phyloP scores from a whole-genome alignment of 352 stramenopile species.

The Achlya hypogyna region DNA sequence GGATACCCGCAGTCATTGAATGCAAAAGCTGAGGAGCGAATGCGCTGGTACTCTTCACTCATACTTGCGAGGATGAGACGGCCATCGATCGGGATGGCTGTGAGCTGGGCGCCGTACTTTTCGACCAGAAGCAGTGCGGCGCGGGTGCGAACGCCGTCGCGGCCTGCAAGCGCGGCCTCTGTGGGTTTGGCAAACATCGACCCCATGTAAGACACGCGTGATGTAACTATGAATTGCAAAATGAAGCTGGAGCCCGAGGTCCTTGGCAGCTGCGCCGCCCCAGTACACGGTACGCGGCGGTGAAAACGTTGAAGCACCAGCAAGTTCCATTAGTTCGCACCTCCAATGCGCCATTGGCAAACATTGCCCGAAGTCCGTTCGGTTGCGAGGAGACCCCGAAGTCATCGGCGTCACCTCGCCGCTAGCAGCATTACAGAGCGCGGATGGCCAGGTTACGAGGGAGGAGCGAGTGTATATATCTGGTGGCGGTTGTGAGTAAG shows the following conservation, averaged over 20 bases:
- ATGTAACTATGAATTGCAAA: not conserved
- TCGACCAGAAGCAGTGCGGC: not conserved
- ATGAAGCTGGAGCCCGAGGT: not conserved
- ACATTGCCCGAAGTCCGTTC: no score
- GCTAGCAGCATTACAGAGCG: no score
- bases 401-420: no score
- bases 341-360: no score
- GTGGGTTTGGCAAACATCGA: not conserved
- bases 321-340: not conserved
- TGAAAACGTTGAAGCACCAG: not conserved
- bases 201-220: not conserved
- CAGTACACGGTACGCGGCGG: not conserved
- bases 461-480: no score
- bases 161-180: not conserved
- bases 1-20: not conserved
- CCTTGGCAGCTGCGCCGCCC: not conserved
- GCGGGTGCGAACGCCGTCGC: not conserved
- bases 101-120: not conserved
- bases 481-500: no score
- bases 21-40: not conserved
- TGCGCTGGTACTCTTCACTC: constrained; percentile 6
- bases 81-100: not conserved
- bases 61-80: not conserved
- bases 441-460: no score
- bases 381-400: no score